These are phyloP conservation scores for Hypoxylon cercidicola DNA, from an alignment of 495 filamentous ascomycete species.

Conservation along the genomic window DNA sequence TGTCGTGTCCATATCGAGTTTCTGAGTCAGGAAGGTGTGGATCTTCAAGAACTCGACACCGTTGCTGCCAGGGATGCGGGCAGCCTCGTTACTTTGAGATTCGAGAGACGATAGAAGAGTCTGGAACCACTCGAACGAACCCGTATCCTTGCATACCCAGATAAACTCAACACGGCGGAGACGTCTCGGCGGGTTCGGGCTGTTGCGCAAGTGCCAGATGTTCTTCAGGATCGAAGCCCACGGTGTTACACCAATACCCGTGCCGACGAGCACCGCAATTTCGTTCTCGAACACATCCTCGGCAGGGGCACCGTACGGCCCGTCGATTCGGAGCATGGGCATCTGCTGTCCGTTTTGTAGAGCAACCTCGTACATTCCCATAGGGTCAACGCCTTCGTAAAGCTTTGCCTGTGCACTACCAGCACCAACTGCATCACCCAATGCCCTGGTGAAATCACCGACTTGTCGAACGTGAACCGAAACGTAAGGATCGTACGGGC, in stretches of 20 bases:
- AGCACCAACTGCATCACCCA: constrained; percentile 93
- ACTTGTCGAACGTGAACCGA: constrained; percentile 96
- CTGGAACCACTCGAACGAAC: constrained; percentile 99
- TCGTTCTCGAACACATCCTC: constrained; percentile 99
- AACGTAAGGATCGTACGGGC: constrained; percentile 93
- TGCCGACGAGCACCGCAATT: constrained; percentile 95
- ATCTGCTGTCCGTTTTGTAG: constrained; percentile 90
- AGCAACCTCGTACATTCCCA: constrained; percentile 98
- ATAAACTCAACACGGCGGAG: constrained; percentile 97
- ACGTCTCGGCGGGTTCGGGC: constrained; percentile 84
- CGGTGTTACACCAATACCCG: constrained; percentile 96
- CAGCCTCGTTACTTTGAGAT: constrained; percentile 76
- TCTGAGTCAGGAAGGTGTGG: constrained; percentile 97
- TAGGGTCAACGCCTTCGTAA: constrained; percentile 88
- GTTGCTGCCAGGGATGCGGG: constrained; percentile 67
- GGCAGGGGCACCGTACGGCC: constrained; percentile 95
- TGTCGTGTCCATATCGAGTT: constrained; percentile 87
- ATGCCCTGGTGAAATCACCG: constrained; percentile 88
- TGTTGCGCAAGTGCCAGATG: constrained; percentile 93
- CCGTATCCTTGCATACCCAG: constrained; percentile 97
- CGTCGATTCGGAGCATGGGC: constrained; percentile 89
- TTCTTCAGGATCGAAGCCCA: constrained; percentile 99
- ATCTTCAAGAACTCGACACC: constrained; percentile 93
- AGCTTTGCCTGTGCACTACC: constrained; percentile 84
- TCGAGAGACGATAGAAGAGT: constrained; percentile 92